Evolutionary conservation across 441 rosid genomes (phyloP), one percentile per base, ranked within the genome.

Genomic region (Populus hybrid): DNA sequence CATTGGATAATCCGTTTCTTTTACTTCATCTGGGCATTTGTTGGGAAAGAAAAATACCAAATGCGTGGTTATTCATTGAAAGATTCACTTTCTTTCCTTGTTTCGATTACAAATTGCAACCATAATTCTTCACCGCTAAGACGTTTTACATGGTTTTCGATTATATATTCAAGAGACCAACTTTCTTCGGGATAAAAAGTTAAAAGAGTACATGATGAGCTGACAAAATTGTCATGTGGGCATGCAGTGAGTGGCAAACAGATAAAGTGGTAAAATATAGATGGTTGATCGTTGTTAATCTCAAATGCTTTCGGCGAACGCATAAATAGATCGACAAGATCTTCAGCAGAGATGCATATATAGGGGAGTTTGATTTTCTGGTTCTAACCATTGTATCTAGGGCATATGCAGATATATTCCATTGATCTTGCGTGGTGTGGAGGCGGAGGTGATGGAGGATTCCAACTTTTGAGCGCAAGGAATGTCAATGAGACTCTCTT

Each of bases 401-500:
- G n/a, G 69, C 30, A 67, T 67, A 28, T 12, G 5, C 69, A 67
- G 69, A 53, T 53, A 53, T 53, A 53, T 53, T 53, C 61, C 61
- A 18, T 18, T 53, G 61, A 16, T 18, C 61, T 16, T 53, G 61
- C 3, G 61, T 53, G 61, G 32, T 30, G 32, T 30, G 32, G 32
- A 3, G 32, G 28, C 28, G 28, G 21, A 5, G 21, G 21, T 0
- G 9, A 18, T 16, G 61, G 61, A 10, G 36, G 69, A 67, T 12
- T 2, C 16, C 19, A 28, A 46, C 71, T 72, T 72, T 67, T 42
- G 8, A 21, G 36, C 4, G 10, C 23, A 69, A 42, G 18, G 74
- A 81, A 80, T 80, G 79, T 82, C 81, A 69, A 67, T 42, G 66
- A 11, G 70, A 71, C 24, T n/a, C 3, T 18, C 65, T 72, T 72